Percentiles rank a stretch among this genome's conserved stretches.
These are phyloP conservation scores for Aspergillus clavatus DNA, from an alignment of 2,329 filamentous ascomycete species.

Conservation along the genomic window DNA sequence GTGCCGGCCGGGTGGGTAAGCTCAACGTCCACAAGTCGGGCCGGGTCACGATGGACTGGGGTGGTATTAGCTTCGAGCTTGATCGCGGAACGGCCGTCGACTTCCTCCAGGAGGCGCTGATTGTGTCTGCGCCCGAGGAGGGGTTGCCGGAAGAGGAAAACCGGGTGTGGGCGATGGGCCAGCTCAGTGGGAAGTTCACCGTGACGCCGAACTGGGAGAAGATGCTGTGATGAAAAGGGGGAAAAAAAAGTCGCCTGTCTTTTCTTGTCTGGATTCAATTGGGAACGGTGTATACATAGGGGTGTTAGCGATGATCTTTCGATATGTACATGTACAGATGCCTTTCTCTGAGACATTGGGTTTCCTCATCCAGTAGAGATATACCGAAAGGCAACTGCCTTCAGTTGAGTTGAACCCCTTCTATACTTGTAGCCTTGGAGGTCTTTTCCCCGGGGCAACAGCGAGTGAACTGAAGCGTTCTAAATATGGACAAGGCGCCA, in stretches of 20 bases:
- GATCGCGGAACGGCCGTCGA: constrained; percentile 52
- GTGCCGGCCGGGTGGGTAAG: constrained; percentile 56
- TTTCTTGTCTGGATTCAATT: constrained; percentile 1
- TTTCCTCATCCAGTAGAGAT: background rate
- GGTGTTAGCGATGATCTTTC: background rate
- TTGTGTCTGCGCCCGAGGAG: constrained; percentile 28
- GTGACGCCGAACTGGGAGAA: constrained; percentile 57
- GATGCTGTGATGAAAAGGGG: constrained; percentile 33
- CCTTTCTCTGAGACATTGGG: too few relatives aligned
- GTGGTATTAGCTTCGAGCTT: constrained; percentile 55
- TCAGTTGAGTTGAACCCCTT: too few relatives aligned
- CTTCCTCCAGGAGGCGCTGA: constrained; percentile 58
- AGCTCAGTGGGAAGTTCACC: constrained; percentile 61
- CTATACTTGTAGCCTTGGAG: too few relatives aligned
- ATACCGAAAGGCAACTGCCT: too few relatives aligned
- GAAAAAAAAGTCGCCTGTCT: background rate
- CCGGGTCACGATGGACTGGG: constrained; percentile 59
- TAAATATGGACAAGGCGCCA: background rate
- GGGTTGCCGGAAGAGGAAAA: constrained; percentile 31
- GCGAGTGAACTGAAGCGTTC: too few relatives aligned
- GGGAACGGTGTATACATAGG: background rate
- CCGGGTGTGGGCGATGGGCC: constrained; percentile 53
- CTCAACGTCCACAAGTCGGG: constrained; percentile 59
- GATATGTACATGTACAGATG: background rate
- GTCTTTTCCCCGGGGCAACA: too few relatives aligned